A percentile compares a stretch with the other conserved stretches of the same genome.
These are phyloP conservation scores for Petunia secreta DNA, from an alignment of 257 asterid species.

Conservation along the genomic window DNA sequence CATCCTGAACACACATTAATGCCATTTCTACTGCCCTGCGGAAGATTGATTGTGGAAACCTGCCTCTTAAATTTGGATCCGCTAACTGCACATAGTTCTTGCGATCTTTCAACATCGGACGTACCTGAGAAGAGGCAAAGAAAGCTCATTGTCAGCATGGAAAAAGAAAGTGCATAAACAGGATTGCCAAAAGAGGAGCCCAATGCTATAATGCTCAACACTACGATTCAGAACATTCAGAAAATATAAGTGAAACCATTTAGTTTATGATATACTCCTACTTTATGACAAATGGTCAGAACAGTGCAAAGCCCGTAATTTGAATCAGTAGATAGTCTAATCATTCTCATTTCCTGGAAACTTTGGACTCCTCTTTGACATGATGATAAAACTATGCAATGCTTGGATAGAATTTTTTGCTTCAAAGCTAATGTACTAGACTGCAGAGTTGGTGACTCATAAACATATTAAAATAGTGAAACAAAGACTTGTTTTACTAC, in stretches of 20 bases:
- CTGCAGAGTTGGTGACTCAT: background rate
- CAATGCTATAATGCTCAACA: background rate
- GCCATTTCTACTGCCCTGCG: conserved; percentile 44
- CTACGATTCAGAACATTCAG: background rate
- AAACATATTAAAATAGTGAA: background rate
- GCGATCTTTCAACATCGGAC: conserved; percentile 42
- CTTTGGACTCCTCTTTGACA: conserved; percentile 1
- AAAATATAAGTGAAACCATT: background rate
- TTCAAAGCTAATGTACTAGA: background rate
- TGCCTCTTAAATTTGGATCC: conserved; percentile 41
- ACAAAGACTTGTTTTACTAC: conserved; percentile 14
- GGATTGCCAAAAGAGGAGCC: background rate
- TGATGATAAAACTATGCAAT: background rate
- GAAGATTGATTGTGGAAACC: conserved; percentile 31
- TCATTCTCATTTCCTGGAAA: conserved; percentile 5
- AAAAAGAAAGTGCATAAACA: background rate
- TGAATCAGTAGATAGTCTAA: background rate
- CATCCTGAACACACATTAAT: conserved; percentile 38
- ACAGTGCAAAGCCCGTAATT: background rate
- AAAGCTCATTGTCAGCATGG: background rate
- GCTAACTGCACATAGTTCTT: conserved; percentile 35
- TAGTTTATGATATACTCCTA: conserved; percentile 7
- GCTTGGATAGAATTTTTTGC: background rate
- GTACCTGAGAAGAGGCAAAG: conserved; percentile 37
- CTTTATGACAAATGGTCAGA: conserved; percentile 11